Conservation (phyloP, 257 asterid species). For the Knoxia roxburghii region DNA sequence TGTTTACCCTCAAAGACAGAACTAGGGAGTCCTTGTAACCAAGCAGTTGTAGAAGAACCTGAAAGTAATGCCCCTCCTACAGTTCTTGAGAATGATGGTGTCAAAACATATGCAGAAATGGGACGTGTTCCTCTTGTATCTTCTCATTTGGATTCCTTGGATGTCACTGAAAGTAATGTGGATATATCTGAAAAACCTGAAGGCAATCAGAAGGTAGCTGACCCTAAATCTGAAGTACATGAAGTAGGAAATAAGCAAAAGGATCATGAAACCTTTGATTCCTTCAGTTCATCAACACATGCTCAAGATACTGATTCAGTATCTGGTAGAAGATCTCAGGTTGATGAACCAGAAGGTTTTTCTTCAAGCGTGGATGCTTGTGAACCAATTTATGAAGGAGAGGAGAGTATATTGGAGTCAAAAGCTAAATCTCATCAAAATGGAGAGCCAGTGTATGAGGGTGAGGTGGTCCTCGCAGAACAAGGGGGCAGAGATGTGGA, state of each 20-base stretch:
- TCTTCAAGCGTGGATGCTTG: conserved; percentile 38
- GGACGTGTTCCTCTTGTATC: conserved; percentile 25
- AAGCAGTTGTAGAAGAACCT: conserved; percentile 30
- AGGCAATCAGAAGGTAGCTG: conserved; percentile 23
- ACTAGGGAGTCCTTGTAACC: conserved; percentile 23
- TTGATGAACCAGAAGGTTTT: conserved; percentile 36
- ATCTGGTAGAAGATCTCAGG: conserved; percentile 26
- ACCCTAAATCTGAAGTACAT: conserved; percentile 29
- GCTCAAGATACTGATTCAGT: conserved; percentile 39
- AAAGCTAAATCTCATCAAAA: conserved; percentile 36
- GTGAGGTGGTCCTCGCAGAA: conserved; percentile 83
- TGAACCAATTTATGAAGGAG: conserved; percentile 93
- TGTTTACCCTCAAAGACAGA: conserved; percentile 29
- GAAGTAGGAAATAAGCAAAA: conserved; percentile 26
- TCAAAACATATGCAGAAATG: conserved; percentile 22
- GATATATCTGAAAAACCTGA: conserved; percentile 24
- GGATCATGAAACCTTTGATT: conserved; percentile 31
- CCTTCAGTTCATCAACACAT: conserved; percentile 26
- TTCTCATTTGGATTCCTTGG: conserved; percentile 22
- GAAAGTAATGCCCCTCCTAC: conserved; percentile 5
- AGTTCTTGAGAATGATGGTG: conserved; percentile 21
- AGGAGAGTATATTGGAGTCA: conserved; percentile 76
- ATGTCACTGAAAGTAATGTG: conserved; percentile 27
- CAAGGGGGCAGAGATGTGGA: conserved; percentile 45
- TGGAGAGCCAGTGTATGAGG: conserved; percentile 90